Evolutionary conservation across 768 basidiomycete genomes (phyloP).

Genomic region (Boletellus ananas): DNA sequence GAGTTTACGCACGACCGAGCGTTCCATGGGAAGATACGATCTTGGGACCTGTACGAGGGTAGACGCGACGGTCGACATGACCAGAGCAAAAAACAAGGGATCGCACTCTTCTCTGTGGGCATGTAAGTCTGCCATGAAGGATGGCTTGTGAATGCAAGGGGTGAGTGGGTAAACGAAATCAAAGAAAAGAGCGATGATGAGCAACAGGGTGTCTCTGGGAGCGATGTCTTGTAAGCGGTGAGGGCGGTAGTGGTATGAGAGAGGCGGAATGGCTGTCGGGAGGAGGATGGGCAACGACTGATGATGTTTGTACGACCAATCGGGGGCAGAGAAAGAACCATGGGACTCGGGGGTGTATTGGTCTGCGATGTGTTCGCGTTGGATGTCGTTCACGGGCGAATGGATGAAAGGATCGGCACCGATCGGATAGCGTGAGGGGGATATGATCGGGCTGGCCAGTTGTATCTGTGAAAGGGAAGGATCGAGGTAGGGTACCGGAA

Average conservation of each 20-base stretch:
- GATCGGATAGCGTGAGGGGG: constrained; percentile 70
- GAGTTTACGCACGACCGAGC: constrained; percentile 77
- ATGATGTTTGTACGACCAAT: constrained; percentile 70
- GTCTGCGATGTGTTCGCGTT: constrained; percentile 34
- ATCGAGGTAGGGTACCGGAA: constrained; percentile 48
- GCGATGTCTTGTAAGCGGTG: constrained; percentile 80
- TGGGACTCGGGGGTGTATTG: constrained; percentile 47
- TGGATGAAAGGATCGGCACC: constrained; percentile 67
- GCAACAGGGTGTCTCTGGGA: constrained; percentile 72
- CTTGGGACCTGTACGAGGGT: constrained; percentile 87
- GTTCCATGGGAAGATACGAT: constrained; percentile 84
- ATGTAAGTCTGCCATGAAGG: constrained; percentile 87
- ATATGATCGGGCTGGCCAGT: constrained; percentile 37
- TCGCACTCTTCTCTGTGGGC: constrained; percentile 78
- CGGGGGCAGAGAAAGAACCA: constrained; percentile 62
- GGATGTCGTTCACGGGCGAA: constrained; percentile 33
- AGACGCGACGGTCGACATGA: constrained; percentile 85
- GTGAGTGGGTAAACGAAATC: constrained; percentile 92
- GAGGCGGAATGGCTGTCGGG: constrained; percentile 48
- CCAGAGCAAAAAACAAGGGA: constrained; percentile 85
- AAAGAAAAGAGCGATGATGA: constrained; percentile 86
- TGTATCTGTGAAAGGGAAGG: constrained; percentile 42
- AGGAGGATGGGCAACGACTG: constrained; percentile 42
- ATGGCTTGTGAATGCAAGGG: constrained; percentile 87
- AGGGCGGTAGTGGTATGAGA: constrained; percentile 70